Percentiles rank a stretch among this genome's conserved stretches.
Evolutionary conservation across 2,329 filamentous ascomycete species (phyloP).

Genomic region (Aspergillus jensenii): DNA sequence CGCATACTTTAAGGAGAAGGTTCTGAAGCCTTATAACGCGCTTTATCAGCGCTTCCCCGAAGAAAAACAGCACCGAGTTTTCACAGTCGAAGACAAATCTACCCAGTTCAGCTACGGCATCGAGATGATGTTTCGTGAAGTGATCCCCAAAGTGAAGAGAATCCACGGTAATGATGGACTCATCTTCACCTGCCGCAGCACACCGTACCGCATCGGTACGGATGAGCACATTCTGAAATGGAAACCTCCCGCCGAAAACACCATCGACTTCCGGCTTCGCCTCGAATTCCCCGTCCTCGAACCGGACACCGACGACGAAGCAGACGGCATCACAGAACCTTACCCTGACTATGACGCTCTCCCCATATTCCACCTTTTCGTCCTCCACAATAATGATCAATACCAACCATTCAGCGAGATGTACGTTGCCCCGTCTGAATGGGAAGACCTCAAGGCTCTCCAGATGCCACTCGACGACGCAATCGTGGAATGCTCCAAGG

Average conservation of each 20-base stretch:
- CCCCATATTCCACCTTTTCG: conserved; percentile 71
- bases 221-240: conserved; percentile 95
- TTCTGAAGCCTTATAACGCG: conserved; percentile 75
- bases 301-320: conserved; percentile 66
- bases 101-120: conserved; percentile 88
- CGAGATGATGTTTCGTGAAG: conserved; percentile 85
- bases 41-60: conserved; percentile 72
- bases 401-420: conserved; percentile 70
- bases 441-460: conserved; percentile 75
- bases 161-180: conserved; percentile 91
- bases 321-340: conserved; percentile 62
- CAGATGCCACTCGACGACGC: conserved; percentile 77
- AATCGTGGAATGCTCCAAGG: conserved; percentile 87
- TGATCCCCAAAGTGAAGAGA: conserved; percentile 72
- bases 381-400: conserved; percentile 63
- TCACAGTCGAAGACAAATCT: conserved; percentile 81
- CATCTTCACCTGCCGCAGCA: conserved; percentile 93
- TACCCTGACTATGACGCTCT: conserved; percentile 77
- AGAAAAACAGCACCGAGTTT: conserved; percentile 70
- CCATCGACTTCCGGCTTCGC: conserved; percentile 82
- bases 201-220: conserved; percentile 84
- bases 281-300: conserved; percentile 73
- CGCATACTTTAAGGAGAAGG: conserved; percentile 76
- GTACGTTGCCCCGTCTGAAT: conserved; percentile 72
- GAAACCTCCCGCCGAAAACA: conserved; percentile 96